Evolutionary conservation across 176 grass and related monocot genomes (phyloP).

Genomic region (Bromus sterilis): DNA sequence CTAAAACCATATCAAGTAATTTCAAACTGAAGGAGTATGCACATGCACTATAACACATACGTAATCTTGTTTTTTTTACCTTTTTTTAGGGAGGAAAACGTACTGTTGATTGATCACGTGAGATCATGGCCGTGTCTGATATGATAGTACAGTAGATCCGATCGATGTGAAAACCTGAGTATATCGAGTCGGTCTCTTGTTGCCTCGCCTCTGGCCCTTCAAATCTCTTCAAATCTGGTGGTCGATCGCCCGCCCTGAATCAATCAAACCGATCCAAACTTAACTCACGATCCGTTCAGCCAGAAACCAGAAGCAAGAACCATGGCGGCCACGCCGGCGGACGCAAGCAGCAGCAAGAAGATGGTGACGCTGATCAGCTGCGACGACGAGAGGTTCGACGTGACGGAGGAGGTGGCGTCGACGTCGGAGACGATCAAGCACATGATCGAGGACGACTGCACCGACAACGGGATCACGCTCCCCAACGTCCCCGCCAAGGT

Average conservation of each 20-base stretch:
- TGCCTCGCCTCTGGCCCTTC: not conserved
- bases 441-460: not conserved
- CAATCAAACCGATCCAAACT: not conserved
- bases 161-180: not conserved
- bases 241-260: not conserved
- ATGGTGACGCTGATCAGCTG: not conserved
- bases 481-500: constrained; percentile 32
- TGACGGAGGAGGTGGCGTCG: not conserved
- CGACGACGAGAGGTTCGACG: not conserved
- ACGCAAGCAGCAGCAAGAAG: not conserved
- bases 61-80: too few relatives aligned
- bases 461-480: not conserved
- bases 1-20: too few relatives aligned
- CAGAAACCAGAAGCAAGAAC: not conserved
- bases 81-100: too few relatives aligned
- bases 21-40: too few relatives aligned
- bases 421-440: not conserved
- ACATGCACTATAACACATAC: too few relatives aligned
- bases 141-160: not conserved
- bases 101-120: not conserved
- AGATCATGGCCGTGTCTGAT: not conserved
- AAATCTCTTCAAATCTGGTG: too few relatives aligned
- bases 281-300: not conserved
- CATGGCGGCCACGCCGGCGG: not conserved
- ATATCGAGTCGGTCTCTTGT: not conserved